Percentiles rank a stretch among this genome's conserved stretches.
Evolutionary conservation across 1,284 basidiomycete genomes (phyloP).

Genomic region (Sanghuangporus weigelae): DNA sequence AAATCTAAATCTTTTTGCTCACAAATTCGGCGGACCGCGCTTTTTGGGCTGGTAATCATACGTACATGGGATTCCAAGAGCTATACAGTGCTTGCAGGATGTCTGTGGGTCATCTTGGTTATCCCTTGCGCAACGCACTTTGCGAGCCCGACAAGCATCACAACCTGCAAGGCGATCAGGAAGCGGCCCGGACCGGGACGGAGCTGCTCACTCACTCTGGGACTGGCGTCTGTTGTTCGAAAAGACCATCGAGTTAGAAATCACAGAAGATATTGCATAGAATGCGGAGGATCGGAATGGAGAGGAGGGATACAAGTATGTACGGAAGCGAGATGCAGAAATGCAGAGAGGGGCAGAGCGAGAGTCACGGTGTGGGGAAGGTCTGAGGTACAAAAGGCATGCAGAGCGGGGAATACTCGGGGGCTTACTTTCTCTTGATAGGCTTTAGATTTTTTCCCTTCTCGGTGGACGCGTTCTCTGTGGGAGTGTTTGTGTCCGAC

Average conservation of each 20-base stretch:
- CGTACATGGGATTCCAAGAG: constrained; percentile 78
- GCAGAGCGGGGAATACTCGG: constrained; percentile 37
- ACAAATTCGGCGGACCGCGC: constrained; percentile 86
- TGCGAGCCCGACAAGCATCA: constrained; percentile 78
- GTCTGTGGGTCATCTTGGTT: constrained; percentile 69
- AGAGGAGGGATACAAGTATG: constrained; percentile 14
- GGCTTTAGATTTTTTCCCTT: constrained; percentile 37
- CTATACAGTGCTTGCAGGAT: constrained; percentile 78
- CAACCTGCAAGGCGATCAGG: constrained; percentile 47
- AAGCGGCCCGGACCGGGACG: constrained; percentile 19
- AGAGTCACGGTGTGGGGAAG: constrained; percentile 29
- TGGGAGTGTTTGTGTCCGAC: constrained; percentile 50
- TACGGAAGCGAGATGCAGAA: constrained; percentile 5
- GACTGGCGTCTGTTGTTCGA: constrained; percentile 62
- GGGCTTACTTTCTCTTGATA: constrained; percentile 68
- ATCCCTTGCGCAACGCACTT: constrained; percentile 75
- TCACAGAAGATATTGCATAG: constrained; percentile 11
- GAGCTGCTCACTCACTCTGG: constrained; percentile 49
- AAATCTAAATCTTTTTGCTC: constrained; percentile 28
- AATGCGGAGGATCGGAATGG: constrained; percentile 4
- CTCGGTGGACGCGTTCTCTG: constrained; percentile 43
- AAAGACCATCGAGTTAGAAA: constrained; percentile 20
- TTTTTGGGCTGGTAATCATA: constrained; percentile 92
- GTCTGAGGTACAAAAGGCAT: constrained; percentile 26
- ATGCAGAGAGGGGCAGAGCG: constrained; percentile 22